Conservation (phyloP, 1,139 yeast genomes). For the Magnusiomyces paraingens region DNA sequence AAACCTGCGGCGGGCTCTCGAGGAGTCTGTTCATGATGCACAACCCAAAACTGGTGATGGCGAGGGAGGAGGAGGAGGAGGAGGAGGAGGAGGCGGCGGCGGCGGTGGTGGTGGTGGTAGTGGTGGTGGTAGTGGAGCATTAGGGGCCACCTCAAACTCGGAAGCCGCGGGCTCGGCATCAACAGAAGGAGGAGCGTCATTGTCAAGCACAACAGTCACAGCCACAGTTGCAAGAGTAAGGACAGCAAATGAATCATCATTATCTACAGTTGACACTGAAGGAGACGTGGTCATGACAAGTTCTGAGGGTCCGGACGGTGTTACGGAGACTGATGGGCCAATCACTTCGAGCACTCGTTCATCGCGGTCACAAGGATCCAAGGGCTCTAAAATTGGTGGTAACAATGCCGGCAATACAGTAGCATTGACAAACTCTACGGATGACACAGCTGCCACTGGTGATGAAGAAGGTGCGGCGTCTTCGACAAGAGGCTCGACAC, state of each 20-base stretch:
- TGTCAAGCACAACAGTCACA: neutral
- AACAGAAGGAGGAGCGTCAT: slow-evolving; percentile 1
- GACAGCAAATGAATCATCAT: neutral
- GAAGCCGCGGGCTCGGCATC: slow-evolving; percentile 11
- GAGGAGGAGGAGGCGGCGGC: too few species aligned
- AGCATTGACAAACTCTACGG: too few species aligned
- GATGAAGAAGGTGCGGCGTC: too few species aligned
- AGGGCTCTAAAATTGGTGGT: neutral
- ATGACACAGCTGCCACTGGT: too few species aligned
- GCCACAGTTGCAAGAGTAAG: neutral
- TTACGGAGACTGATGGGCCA: neutral
- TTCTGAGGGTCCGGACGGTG: neutral
- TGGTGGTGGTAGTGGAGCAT: slow-evolving; percentile 14
- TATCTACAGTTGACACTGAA: neutral
- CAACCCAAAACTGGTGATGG: slow-evolving; percentile 9
- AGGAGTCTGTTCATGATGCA: slow-evolving; percentile 57
- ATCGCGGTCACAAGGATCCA: too few species aligned
- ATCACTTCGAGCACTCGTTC: too few species aligned
- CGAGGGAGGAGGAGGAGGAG: too few species aligned
- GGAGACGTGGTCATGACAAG: neutral
- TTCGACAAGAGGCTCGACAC: too few species aligned
- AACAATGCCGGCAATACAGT: neutral
- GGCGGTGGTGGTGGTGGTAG: slow-evolving; percentile 1
- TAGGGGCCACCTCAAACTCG: slow-evolving; percentile 11
- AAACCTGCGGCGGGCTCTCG: slow-evolving; percentile 60